Base-by-base conservation (phyloP, 441 rosid species). In the Gossypium trilobum region DNA sequence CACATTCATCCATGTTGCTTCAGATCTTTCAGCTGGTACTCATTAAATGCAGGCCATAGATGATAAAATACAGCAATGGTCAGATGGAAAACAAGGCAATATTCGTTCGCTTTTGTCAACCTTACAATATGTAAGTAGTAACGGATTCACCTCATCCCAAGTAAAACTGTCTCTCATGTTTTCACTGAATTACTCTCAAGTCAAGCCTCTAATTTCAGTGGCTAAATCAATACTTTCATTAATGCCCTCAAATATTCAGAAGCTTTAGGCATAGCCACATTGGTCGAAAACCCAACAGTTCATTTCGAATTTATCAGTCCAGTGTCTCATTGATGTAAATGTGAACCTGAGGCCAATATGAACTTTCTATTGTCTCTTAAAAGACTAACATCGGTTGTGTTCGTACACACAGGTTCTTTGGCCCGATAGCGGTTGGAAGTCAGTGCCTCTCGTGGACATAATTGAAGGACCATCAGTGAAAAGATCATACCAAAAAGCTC, bases 41-140 rank as follows among this genome's bases (percentile, higher is more conserved):
- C n/a, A 68, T 68, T 31, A 13, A 60, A 6, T 78, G 75, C 82
- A 91, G 99, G 85, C 29, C 71, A 84, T 86, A 14, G 88, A 89
- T 79, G 83, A 81, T 69, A 83, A 87, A 80, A 89, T 92, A 69
- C 86, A 76, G 17, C 82, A 84, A 33, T 95, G 99, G 98, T 91
- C 89, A 23, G 73, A 73, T n/a, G 98, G 97, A 57, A 95, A 88
- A 85, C 91, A 85, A 56, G 89, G 93, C 74, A 95, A 92, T 81
- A 89, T 95, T 65, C 92, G 98, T 51, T 89, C 99, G 25, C 89
- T 95, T 42, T 77, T 95, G 81, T 92, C 99, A 48, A 95, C 96
- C 4, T 77, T 95, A 76, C 98, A 91, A 71, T 91, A 86, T 80
- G 99, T 92, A 83, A 89, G 98, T 82, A 58, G 68, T 22, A 65